Base-by-base conservation (phyloP, 768 basidiomycete genomes). In the Leccinum disarticulatum region DNA sequence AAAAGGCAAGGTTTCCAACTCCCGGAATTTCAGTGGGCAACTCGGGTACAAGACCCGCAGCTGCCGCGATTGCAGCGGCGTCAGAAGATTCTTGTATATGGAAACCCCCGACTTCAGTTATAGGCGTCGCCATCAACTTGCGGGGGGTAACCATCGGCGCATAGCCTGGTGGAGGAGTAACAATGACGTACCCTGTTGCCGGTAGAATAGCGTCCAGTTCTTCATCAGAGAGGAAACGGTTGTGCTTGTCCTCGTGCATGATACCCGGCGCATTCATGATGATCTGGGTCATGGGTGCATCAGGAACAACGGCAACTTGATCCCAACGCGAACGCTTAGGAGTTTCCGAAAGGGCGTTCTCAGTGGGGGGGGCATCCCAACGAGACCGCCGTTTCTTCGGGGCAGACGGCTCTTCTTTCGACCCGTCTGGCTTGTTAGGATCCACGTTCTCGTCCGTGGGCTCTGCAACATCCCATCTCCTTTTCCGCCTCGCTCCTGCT, bases 1-100 rank as follows among this genome's bases (percentile, higher is more conserved):
- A 95, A 80, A 99, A 98, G 6, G 95, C 93, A 50, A 99, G 83
- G 64, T 88, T 93, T 33, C 97, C 97, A 48, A 99, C 95, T 31
- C 97, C 97, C 28, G 95, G 95, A 63, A 99, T 98, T 72, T 99
- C 96, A 3, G 96, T 98, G 8, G 95, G 95, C 7, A 96, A 76
- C 67, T 99, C 96, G 6, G 91, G 91, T 22, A 91, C 91, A 52
- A 96, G 87, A 51, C 95, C 95, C 0, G 94, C 92, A 0, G 93
- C 94, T 0, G 93, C 95, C 0, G 93, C 92, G 0, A 85, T 80
- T 7, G 93, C 90, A 22, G 91, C 91, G 15, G 91, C 90, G 66
- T 95, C 94, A 11, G 94, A 93, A 59, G 95, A 86, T 62, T 98
- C 95, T 76, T 97, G 93, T 57, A 97, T 96, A 63, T 98, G 95